Conservation (phyloP, 2,329 filamentous ascomycete genomes). For the Colletotrichum eleusines region DNA sequence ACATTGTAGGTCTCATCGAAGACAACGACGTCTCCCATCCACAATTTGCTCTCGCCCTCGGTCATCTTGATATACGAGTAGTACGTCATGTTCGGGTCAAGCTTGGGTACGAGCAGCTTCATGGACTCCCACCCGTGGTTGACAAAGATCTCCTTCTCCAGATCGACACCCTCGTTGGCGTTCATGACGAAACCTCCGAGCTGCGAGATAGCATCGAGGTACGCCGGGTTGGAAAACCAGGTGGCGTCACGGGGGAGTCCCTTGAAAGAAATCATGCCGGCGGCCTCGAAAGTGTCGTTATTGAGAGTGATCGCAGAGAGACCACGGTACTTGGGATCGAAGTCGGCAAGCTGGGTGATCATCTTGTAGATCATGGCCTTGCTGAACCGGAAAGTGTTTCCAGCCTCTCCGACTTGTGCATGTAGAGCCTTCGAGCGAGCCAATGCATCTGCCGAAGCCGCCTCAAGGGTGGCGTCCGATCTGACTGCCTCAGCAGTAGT, state of each 20-base stretch:
- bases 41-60: slow-evolving; percentile 60
- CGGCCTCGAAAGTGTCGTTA: slow-evolving; percentile 57
- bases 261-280: slow-evolving; percentile 59
- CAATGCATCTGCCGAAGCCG: too few species aligned
- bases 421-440: slow-evolving; percentile 61
- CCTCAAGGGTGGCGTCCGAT: too few species aligned
- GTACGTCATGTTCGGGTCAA: slow-evolving; percentile 60
- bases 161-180: slow-evolving; percentile 67
- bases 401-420: slow-evolving; percentile 68
- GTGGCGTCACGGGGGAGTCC: slow-evolving; percentile 58
- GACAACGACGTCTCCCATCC: slow-evolving; percentile 65
- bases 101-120: slow-evolving; percentile 59
- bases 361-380: slow-evolving; percentile 83
- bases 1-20: slow-evolving; percentile 64
- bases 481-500: too few species aligned
- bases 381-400: slow-evolving; percentile 77
- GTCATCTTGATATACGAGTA: slow-evolving; percentile 70
- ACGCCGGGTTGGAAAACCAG: slow-evolving; percentile 68
- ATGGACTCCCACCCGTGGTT: slow-evolving; percentile 70
- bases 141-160: slow-evolving; percentile 66
- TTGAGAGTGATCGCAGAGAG: slow-evolving; percentile 70
- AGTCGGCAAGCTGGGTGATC: slow-evolving; percentile 68
- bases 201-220: slow-evolving; percentile 69
- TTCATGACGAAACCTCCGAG: slow-evolving; percentile 73
- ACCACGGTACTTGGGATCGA: slow-evolving; percentile 64